These are phyloP conservation scores for Stygiomarasmius scandens DNA, from an alignment of 1,284 basidiomycete species.

Conservation along the genomic window DNA sequence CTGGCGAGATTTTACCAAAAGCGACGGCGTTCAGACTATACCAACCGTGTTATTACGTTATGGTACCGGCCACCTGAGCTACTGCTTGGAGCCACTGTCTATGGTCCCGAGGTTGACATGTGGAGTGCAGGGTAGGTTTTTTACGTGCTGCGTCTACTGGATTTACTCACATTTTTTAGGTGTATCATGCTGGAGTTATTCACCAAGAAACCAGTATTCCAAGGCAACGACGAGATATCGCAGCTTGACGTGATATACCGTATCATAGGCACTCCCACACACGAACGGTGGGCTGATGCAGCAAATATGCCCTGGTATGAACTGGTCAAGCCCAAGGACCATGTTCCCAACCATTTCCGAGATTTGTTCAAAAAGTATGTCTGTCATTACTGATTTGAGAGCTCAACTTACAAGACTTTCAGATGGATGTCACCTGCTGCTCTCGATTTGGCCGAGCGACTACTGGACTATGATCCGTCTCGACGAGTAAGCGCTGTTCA, in stretches of 20 bases:
- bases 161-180: conserved; percentile 41
- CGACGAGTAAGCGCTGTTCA: conserved; percentile 79
- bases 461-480: conserved; percentile 85
- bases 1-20: conserved; percentile 97
- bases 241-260: conserved; percentile 94
- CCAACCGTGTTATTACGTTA: conserved; percentile 97
- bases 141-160: not conserved
- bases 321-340: conserved; percentile 87
- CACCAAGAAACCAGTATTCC: conserved; percentile 92
- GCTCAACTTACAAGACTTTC: not conserved
- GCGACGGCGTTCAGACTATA: conserved; percentile 89
- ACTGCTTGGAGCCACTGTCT: conserved; percentile 93
- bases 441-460: conserved; percentile 80
- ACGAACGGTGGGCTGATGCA: conserved; percentile 84
- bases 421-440: conserved; percentile 86
- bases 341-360: conserved; percentile 72
- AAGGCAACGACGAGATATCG: conserved; percentile 96
- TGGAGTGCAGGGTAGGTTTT: conserved; percentile 93
- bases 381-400: conserved; percentile 6
- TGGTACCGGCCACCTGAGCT: conserved; percentile 99
- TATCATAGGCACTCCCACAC: conserved; percentile 86
- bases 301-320: conserved; percentile 96
- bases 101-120: conserved; percentile 99
- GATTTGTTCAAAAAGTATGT: conserved; percentile 79
- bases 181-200: conserved; percentile 99